Conservation (phyloP, 129 eudicot species). For the Flaveria robusta region DNA sequence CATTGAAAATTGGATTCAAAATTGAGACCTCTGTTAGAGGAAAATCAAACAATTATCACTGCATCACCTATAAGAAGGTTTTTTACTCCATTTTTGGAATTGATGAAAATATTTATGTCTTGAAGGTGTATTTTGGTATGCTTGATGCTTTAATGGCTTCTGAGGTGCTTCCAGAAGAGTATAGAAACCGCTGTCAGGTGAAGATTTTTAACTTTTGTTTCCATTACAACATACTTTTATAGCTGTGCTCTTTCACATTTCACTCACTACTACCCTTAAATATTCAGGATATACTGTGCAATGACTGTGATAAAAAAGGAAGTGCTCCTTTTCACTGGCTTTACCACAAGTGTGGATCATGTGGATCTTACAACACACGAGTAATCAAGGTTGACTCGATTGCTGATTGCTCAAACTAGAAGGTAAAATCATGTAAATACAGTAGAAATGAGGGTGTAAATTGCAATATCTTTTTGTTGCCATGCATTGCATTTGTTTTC, state of each 20-base stretch:
- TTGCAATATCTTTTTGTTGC: conserved; percentile 36
- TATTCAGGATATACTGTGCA: conserved; percentile 81
- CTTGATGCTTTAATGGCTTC: conserved; percentile 98
- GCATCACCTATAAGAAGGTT: not conserved
- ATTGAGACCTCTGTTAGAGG: not conserved
- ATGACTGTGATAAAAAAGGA: conserved; percentile 88
- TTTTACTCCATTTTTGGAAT: not conserved
- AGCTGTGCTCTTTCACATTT: not conserved
- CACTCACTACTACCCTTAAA: not conserved
- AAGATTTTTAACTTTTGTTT: conserved; percentile 8
- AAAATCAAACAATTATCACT: not conserved
- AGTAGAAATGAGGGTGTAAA: conserved; percentile 36
- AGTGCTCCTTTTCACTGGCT: conserved; percentile 90
- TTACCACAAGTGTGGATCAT: conserved; percentile 78
- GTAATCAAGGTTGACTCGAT: conserved; percentile 76
- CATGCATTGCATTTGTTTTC: conserved; percentile 22
- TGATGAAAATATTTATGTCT: conserved; percentile 2
- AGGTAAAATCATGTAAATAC: conserved; percentile 34
- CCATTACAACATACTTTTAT: not conserved
- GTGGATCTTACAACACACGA: conserved; percentile 93
- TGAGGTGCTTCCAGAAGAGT: conserved; percentile 91
- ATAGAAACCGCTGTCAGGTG: conserved; percentile 84
- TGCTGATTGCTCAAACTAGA: conserved; percentile 52
- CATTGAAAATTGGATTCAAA: not conserved
- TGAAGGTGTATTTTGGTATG: conserved; percentile 95